phyloP scores from a whole-genome alignment of 2,329 filamentous ascomycete species.

The Calycina herbarum region DNA sequence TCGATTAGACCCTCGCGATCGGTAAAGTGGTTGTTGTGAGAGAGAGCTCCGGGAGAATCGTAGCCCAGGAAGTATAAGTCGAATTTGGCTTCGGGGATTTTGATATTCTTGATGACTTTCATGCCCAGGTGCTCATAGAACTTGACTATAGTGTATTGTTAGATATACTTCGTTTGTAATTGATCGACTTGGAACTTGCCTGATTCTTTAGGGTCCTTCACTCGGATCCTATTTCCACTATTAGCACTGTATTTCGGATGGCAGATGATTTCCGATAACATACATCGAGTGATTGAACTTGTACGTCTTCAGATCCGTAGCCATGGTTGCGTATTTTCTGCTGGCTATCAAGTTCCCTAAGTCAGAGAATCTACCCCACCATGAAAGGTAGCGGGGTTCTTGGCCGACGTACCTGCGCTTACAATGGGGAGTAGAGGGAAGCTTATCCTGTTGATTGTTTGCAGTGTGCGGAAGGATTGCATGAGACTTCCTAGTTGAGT shows the following conservation, averaged over 20 bases:
- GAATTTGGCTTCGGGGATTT: slow-evolving; percentile 86
- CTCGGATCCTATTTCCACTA: slow-evolving; percentile 68
- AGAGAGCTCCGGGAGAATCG: slow-evolving; percentile 73
- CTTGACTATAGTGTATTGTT: slow-evolving; percentile 58
- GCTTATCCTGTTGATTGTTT: slow-evolving; percentile 25
- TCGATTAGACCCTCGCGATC: slow-evolving; percentile 91
- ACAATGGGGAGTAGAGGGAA: slow-evolving; percentile 23
- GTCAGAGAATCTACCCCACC: slow-evolving; percentile 21
- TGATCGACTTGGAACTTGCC: slow-evolving; percentile 41
- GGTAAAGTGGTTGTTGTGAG: slow-evolving; percentile 67
- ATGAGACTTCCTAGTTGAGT: slow-evolving; percentile 21
- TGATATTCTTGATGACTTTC: slow-evolving; percentile 76
- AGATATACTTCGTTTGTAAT: slow-evolving; percentile 3
- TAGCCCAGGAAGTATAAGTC: slow-evolving; percentile 95
- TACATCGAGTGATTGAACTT: slow-evolving; percentile 89
- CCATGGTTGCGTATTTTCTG: slow-evolving; percentile 43
- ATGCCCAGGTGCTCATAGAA: slow-evolving; percentile 95
- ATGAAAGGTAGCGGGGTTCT: slow-evolving; percentile 4
- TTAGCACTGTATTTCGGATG: slow-evolving; percentile 15
- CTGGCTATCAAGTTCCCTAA: slow-evolving; percentile 28
- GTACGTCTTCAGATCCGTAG: slow-evolving; percentile 74
- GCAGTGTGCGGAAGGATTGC: slow-evolving; percentile 27
- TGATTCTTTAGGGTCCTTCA: slow-evolving; percentile 88
- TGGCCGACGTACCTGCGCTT: slow-evolving; percentile 27
- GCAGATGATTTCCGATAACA: slow-evolving; percentile 27